Evolutionary conservation across 257 asterid species (phyloP).

Genomic region (Cynanchum wilfordii): DNA sequence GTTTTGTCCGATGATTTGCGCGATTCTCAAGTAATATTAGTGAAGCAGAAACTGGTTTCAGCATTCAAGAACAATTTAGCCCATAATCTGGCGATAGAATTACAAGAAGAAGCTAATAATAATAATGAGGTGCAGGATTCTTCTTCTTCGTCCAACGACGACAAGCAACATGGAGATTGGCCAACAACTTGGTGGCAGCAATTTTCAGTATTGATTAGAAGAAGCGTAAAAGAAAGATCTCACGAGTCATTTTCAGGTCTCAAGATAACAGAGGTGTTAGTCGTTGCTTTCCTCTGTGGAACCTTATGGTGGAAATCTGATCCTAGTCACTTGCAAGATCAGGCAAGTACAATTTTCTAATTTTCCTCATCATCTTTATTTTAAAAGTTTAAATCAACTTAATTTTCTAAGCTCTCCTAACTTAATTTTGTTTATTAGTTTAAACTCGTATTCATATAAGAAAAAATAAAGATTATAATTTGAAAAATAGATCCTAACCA

Average conservation of each 20-base stretch:
- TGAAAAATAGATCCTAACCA: too few species aligned
- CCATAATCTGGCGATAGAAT: constrained; percentile 30
- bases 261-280: constrained; percentile 47
- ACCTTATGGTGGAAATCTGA: constrained; percentile 78
- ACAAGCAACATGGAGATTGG: constrained; percentile 41
- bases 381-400: too few species aligned
- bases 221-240: constrained; percentile 74
- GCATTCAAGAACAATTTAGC: constrained; percentile 41
- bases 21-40: constrained; percentile 34
- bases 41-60: constrained; percentile 43
- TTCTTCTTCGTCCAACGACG: not conserved
- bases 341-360: constrained; percentile 38
- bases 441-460: too few species aligned
- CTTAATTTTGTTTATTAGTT: not conserved
- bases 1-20: constrained; percentile 39
- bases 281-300: constrained; percentile 47
- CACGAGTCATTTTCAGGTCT: constrained; percentile 62
- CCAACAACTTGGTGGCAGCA: constrained; percentile 69
- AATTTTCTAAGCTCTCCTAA: too few species aligned
- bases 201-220: constrained; percentile 45
- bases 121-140: constrained; percentile 6
- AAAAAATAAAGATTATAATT: too few species aligned
- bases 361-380: too few species aligned
- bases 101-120: constrained; percentile 9
- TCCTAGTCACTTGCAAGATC: constrained; percentile 55